Evolutionary conservation across 768 basidiomycete species (phyloP).

Genomic region (Royoungia palumana): DNA sequence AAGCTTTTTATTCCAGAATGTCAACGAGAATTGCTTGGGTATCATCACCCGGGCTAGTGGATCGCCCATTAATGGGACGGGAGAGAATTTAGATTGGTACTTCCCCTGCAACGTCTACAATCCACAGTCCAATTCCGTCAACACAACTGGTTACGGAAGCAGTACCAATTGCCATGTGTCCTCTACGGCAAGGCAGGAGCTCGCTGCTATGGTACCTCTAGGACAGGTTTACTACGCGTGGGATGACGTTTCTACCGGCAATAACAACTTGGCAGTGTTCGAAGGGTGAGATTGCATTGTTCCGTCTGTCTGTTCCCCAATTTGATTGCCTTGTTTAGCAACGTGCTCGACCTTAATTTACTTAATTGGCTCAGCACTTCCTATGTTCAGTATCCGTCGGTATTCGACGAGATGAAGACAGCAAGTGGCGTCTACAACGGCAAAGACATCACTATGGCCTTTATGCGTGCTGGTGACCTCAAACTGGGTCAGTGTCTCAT

Average conservation of each 20-base stretch:
- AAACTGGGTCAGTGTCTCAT: constrained; percentile 76
- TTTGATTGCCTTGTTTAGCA: constrained; percentile 39
- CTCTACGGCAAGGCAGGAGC: constrained; percentile 46
- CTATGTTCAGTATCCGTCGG: constrained; percentile 76
- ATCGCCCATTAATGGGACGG: constrained; percentile 66
- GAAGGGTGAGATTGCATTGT: constrained; percentile 65
- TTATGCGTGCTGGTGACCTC: constrained; percentile 69
- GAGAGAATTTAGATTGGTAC: constrained; percentile 80
- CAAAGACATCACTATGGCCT: constrained; percentile 83
- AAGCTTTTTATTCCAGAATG: constrained; percentile 92
- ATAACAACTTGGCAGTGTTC: constrained; percentile 87
- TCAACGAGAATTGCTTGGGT: constrained; percentile 77
- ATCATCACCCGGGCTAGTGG: constrained; percentile 69
- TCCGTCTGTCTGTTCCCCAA: constrained; percentile 2
- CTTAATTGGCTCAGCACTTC: constrained; percentile 79
- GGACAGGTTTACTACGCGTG: constrained; percentile 95
- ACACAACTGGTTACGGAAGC: constrained; percentile 65
- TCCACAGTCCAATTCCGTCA: constrained; percentile 62
- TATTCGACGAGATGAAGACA: constrained; percentile 77
- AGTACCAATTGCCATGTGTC: constrained; percentile 72
- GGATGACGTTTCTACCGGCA: constrained; percentile 69
- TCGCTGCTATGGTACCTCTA: constrained; percentile 49
- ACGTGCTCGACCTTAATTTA: constrained; percentile 85
- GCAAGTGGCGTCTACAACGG: constrained; percentile 72
- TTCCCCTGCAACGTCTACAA: constrained; percentile 94